Conservation (phyloP, 2,329 filamentous ascomycete genomes). For the Chrysoporthe austroafricana region DNA sequence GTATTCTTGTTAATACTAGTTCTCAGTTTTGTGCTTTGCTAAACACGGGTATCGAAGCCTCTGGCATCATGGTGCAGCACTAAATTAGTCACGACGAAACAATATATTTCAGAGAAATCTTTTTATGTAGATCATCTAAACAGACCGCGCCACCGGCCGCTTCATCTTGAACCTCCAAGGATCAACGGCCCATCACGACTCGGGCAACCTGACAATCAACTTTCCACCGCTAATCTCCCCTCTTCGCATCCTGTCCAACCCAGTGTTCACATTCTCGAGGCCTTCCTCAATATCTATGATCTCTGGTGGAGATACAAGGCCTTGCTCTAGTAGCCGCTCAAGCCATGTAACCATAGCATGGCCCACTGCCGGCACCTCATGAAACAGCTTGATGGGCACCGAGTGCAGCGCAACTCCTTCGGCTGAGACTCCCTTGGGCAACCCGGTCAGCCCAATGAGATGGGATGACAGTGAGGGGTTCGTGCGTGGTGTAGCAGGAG, state of each 20-base stretch:
- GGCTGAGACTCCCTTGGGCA: conserved; percentile 60
- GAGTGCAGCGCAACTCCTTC: conserved; percentile 60
- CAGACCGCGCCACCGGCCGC: not conserved
- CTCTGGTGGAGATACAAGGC: conserved; percentile 61
- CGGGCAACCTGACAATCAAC: conserved; percentile 57
- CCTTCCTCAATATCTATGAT: conserved; percentile 68
- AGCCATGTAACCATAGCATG: conserved; percentile 68
- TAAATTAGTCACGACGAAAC: not conserved
- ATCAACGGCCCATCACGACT: conserved; percentile 18
- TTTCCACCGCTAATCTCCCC: conserved; percentile 71
- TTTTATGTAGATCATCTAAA: not conserved
- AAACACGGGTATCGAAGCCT: no score
- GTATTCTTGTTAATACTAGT: no score
- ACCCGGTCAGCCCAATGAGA: conserved; percentile 68
- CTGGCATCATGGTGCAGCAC: no score
- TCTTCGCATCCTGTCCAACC: conserved; percentile 66
- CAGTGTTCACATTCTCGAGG: conserved; percentile 67
- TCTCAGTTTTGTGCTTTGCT: no score
- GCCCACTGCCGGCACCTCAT: conserved; percentile 67
- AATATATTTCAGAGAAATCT: not conserved
- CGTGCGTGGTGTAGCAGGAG: conserved; percentile 44
- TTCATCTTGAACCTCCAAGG: not conserved
- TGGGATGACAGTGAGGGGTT: conserved; percentile 48
- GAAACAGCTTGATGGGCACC: conserved; percentile 77
- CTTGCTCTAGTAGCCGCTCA: conserved; percentile 62